These are phyloP conservation scores for Pinus taeda DNA, from an alignment of 75 land plant genomes.

Conservation along the genomic window DNA sequence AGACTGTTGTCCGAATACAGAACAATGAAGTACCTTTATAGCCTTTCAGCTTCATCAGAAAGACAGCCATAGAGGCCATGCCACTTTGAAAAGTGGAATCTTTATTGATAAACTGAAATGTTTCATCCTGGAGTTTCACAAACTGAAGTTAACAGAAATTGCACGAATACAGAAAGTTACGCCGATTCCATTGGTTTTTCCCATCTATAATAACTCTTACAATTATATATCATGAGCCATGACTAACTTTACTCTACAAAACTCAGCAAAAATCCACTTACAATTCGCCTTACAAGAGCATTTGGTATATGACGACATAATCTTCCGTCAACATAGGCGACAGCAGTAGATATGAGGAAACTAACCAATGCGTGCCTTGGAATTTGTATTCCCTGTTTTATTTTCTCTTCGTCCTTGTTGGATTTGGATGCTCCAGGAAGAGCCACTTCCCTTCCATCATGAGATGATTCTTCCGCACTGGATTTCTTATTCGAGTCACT, in stretches of 20 bases:
- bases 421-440: constrained; percentile 9
- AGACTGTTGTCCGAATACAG: too few species aligned
- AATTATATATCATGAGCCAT: not conserved
- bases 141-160: too few species aligned
- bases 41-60: too few species aligned
- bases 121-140: too few species aligned
- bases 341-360: constrained; percentile 66
- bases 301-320: constrained; percentile 85
- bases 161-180: too few species aligned
- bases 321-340: constrained; percentile 91
- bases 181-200: too few species aligned
- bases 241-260: constrained; percentile 54
- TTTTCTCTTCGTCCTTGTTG: constrained; percentile 13
- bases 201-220: not conserved
- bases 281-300: constrained; percentile 74
- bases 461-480: not conserved
- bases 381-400: constrained; percentile 13
- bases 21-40: too few species aligned
- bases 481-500: constrained; percentile 10
- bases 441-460: constrained; percentile 15
- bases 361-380: constrained; percentile 54
- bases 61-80: too few species aligned
- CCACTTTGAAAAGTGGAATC: too few species aligned
- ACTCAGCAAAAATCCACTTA: constrained; percentile 88
- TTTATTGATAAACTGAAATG: too few species aligned